Conservation (phyloP, 768 basidiomycete genomes). For the Obba rivulosa region DNA sequence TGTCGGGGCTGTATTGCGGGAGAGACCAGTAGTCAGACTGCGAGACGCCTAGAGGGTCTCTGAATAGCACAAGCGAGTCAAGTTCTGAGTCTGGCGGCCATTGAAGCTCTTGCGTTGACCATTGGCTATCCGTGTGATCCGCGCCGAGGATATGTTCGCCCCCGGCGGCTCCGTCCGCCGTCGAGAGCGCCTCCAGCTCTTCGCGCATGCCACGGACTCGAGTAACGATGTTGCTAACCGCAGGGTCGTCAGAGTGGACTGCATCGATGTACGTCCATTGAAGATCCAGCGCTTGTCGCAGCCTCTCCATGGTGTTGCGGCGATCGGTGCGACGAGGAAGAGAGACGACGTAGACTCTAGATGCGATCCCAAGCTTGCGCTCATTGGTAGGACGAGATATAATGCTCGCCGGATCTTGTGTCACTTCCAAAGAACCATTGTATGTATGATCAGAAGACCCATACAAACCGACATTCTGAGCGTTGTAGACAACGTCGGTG, state of each 20-base stretch:
- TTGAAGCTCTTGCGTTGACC: constrained; percentile 7
- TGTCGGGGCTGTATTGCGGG: too few relatives aligned
- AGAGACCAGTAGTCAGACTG: constrained; percentile 18
- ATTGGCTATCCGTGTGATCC: too few relatives aligned
- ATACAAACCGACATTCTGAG: too few relatives aligned
- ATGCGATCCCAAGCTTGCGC: constrained; percentile 31
- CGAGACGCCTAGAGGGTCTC: constrained; percentile 2
- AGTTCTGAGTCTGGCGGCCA: constrained; percentile 17
- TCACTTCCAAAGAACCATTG: too few relatives aligned
- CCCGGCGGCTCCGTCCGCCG: too few relatives aligned
- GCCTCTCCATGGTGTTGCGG: constrained; percentile 48
- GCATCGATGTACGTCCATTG: constrained; percentile 54
- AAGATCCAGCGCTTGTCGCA: constrained; percentile 42
- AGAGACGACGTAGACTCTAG: constrained; percentile 52
- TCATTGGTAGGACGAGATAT: background rate
- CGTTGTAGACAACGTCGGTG: too few relatives aligned
- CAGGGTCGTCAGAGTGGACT: constrained; percentile 30
- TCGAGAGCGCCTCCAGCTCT: background rate
- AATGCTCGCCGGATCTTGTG: too few relatives aligned
- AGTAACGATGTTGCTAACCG: constrained; percentile 37
- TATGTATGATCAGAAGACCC: too few relatives aligned
- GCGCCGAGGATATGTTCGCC: too few relatives aligned
- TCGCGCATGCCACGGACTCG: constrained; percentile 30
- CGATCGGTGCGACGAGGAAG: constrained; percentile 53
- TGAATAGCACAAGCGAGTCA: constrained; percentile 3